These are phyloP conservation scores for Daldinia vernicosa DNA, from an alignment of 495 filamentous ascomycete genomes.

Conservation along the genomic window DNA sequence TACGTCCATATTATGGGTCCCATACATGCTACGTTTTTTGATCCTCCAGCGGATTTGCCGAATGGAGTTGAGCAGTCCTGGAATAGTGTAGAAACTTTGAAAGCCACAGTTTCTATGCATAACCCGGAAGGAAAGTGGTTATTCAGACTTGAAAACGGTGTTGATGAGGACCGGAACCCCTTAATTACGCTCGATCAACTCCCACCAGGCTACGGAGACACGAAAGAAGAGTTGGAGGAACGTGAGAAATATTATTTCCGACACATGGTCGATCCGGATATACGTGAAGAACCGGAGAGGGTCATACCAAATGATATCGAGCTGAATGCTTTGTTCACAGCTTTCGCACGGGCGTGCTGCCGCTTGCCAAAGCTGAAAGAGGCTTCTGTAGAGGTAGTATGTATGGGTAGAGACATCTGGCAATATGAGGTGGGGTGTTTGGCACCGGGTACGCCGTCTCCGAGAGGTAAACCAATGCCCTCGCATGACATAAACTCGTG, in stretches of 20 bases:
- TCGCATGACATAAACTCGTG: neutral
- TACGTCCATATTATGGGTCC: neutral
- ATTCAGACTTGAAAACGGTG: neutral
- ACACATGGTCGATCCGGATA: neutral
- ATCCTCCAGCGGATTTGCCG: neutral
- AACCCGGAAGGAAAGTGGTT: neutral
- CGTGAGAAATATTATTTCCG: neutral
- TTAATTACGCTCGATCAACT: neutral
- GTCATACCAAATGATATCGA: neutral
- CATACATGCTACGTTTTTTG: neutral
- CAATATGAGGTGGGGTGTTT: constrained; percentile 2
- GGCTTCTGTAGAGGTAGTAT: neutral
- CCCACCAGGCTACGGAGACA: neutral
- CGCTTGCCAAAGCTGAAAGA: neutral
- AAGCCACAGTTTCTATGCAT: neutral
- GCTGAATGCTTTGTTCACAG: neutral
- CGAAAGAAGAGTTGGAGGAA: neutral
- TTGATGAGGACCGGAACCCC: neutral
- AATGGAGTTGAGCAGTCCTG: neutral
- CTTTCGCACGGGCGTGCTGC: neutral
- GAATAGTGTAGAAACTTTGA: neutral
- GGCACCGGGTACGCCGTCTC: neutral
- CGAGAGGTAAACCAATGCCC: neutral
- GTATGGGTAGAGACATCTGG: neutral
- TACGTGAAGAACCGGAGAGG: neutral